These are phyloP conservation scores for Phascolomyces articulosus DNA, from an alignment of 371 early-diverging fungal genomes.

Conservation along the genomic window DNA sequence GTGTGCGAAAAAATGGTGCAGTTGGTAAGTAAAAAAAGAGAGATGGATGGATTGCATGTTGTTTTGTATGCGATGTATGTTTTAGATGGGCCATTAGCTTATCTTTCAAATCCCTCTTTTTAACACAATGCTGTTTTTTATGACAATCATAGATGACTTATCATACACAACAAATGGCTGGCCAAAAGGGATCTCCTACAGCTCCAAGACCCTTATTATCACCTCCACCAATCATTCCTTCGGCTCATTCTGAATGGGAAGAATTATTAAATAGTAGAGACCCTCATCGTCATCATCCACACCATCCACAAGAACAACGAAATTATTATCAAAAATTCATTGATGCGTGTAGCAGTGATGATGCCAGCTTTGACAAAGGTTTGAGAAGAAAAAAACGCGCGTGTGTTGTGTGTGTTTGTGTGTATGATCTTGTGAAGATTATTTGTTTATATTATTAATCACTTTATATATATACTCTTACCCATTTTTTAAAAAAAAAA, in stretches of 20 bases:
- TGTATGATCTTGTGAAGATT: too few species aligned
- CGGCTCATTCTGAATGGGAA: constrained; percentile 4
- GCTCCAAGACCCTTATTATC: not conserved
- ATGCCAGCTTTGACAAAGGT: constrained; percentile 11
- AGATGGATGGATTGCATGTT: not conserved
- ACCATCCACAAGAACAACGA: too few species aligned
- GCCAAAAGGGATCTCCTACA: not conserved
- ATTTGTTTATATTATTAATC: too few species aligned
- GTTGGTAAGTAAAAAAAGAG: constrained; percentile 24
- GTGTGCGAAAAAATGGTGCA: constrained; percentile 43
- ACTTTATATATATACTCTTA: too few species aligned
- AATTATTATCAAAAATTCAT: not conserved
- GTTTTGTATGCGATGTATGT: not conserved
- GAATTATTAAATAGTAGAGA: constrained; percentile 4
- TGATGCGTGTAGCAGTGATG: constrained; percentile 4
- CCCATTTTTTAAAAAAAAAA: not conserved
- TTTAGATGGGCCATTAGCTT: too few species aligned
- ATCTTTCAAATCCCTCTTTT: too few species aligned
- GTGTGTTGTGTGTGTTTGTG: too few species aligned
- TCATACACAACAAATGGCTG: constrained; percentile 12
- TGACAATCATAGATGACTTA: constrained; percentile 10
- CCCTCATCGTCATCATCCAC: not conserved
- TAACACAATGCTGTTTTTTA: too few species aligned
- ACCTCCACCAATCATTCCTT: not conserved
- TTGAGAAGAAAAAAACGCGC: not conserved